These are phyloP conservation scores for Sistotremastrum niveocremeum DNA, from an alignment of 768 basidiomycete genomes.

Conservation along the genomic window DNA sequence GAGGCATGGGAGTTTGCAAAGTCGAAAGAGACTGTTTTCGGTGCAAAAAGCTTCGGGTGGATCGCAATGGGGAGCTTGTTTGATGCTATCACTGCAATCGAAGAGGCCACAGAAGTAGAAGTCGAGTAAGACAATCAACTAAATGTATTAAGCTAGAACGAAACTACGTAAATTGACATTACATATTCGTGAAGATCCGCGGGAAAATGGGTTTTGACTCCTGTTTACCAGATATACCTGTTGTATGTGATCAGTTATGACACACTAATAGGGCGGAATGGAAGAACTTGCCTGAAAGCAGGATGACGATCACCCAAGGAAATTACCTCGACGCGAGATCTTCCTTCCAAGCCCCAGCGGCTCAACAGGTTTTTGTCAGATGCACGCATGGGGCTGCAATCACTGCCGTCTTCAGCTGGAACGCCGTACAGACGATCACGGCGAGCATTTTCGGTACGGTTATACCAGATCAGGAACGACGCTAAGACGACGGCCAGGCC, in stretches of 20 bases:
- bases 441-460: slow-evolving; percentile 20
- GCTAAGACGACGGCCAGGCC: slow-evolving; percentile 8
- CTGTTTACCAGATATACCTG: too few species aligned
- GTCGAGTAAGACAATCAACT: neutral
- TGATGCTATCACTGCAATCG: slow-evolving; percentile 25
- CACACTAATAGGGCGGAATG: neutral
- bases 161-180: too few species aligned
- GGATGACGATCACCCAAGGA: slow-evolving; percentile 2
- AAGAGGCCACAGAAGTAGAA: neutral
- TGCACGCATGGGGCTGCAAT: slow-evolving; percentile 1
- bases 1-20: slow-evolving; percentile 37
- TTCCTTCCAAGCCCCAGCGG: slow-evolving; percentile 2
- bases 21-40: slow-evolving; percentile 27
- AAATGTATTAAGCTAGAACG: too few species aligned
- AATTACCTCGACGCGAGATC: neutral
- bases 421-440: slow-evolving; percentile 20
- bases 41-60: slow-evolving; percentile 50
- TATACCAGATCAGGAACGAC: slow-evolving; percentile 14
- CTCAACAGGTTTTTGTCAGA: neutral
- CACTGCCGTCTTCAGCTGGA: slow-evolving; percentile 7
- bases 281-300: slow-evolving; percentile 1
- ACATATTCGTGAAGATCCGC: too few species aligned
- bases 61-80: slow-evolving; percentile 44
- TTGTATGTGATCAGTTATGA: too few species aligned
- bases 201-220: too few species aligned